Evolutionary conservation across 495 filamentous ascomycete species (phyloP).

Genomic region (Durotheca rogersii): DNA sequence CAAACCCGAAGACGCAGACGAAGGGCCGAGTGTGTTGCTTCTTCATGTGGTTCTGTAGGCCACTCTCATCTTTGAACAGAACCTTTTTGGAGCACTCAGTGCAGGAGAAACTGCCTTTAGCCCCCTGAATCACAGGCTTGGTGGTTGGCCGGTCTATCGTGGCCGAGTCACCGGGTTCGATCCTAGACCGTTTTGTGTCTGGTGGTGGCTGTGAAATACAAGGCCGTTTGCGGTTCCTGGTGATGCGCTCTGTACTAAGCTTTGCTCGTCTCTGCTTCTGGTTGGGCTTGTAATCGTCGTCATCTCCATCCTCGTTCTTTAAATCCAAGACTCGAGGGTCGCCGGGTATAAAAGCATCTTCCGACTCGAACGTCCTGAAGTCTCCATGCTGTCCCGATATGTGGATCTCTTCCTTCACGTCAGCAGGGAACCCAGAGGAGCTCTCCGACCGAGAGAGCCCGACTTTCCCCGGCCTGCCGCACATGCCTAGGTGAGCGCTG

Average conservation of each 20-base stretch:
- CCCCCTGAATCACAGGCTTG: conserved; percentile 28
- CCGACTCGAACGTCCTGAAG: conserved; percentile 24
- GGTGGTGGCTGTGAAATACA: conserved; percentile 10
- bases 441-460: conserved; percentile 15
- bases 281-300: conserved; percentile 29
- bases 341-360: conserved; percentile 10
- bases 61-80: conserved; percentile 42
- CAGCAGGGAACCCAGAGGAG: conserved; percentile 23
- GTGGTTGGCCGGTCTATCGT: conserved; percentile 3
- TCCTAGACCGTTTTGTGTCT: conserved; percentile 31
- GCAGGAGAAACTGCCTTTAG: conserved; percentile 26
- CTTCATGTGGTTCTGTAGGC: conserved; percentile 52
- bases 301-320: conserved; percentile 24
- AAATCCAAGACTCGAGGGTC: conserved; percentile 10
- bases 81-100: conserved; percentile 29
- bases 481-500: conserved; percentile 10
- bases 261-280: conserved; percentile 18
- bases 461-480: conserved; percentile 9
- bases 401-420: conserved; percentile 38
- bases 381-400: conserved; percentile 16
- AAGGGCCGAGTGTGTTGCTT: conserved; percentile 64
- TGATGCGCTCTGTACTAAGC: conserved; percentile 10
- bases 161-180: conserved; percentile 8
- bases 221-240: conserved; percentile 28
- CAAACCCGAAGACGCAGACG: conserved; percentile 67